Base-by-base conservation (phyloP, 2,329 filamentous ascomycete genomes). In the Alternaria viburni region DNA sequence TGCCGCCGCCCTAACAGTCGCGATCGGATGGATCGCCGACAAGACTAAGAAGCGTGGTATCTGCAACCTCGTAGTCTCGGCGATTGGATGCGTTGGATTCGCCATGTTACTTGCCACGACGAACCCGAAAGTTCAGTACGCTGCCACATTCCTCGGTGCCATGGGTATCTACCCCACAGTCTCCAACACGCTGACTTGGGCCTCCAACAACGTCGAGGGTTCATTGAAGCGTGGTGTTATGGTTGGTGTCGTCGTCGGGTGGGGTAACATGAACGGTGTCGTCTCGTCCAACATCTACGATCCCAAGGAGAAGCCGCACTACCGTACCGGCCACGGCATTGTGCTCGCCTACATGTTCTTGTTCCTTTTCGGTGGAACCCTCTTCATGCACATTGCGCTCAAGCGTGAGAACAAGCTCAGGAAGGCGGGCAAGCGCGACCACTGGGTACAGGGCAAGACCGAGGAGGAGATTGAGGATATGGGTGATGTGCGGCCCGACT, bases 141-240 rank as follows among this genome's bases (percentile, higher is more conserved):
- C 90, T 0, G 94, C 91, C 0, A 92, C 89, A 0, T 97, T 97
- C 81, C 83, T 97, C 0, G 93, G 90, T 0, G 93, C 94, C 0
- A 83, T 93, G 28, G 94, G 94, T 3, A 97, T 97, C 74, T 97
- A 97, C 75, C 93, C 94, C 0, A 91, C 89, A 70, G 93, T 97
- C 57, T 83, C 93, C 25, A 96, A 97, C 77, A 96, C 93, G 0
- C 91, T 97, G 67, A 89, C 90, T 3, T 97, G 94, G 94, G 85
- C 90, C 23, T 90, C 90, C 62, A 97, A 97, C 83, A 97, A 97
- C 68, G 87, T 90, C 52, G 94, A 97, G 80, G 91, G 94, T n/a
- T 92, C 95, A 7, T 96, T 97, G 81, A 97, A 97, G 84, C 89
- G 94, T 44, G 94, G 93, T 56, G 90, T 97, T 46, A 93, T 93